Evolutionary conservation across 2,329 filamentous ascomycete genomes (phyloP).

Genomic region (Trichoderma brevicompactum): DNA sequence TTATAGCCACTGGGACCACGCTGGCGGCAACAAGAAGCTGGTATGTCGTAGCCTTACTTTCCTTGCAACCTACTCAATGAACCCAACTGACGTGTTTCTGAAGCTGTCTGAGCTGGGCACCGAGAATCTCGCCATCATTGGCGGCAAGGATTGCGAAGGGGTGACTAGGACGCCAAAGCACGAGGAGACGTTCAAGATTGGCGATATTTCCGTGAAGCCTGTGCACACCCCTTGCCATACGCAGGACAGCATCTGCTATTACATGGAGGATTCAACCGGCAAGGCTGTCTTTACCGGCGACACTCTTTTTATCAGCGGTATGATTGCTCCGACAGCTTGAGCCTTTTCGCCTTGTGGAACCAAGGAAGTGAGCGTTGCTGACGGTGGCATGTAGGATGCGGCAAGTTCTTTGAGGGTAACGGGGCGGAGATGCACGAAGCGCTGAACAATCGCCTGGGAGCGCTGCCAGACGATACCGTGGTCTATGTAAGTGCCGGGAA

Average conservation of each 20-base stretch:
- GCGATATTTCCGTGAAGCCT: constrained; percentile 79
- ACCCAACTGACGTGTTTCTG: background rate
- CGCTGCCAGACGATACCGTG: constrained; percentile 85
- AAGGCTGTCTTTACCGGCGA: constrained; percentile 93
- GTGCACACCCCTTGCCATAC: constrained; percentile 98
- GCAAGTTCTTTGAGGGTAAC: constrained; percentile 92
- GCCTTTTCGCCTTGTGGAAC: background rate
- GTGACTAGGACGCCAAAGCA: constrained; percentile 79
- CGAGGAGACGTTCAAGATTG: constrained; percentile 79
- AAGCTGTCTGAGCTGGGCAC: constrained; percentile 54
- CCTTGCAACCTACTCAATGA: too few species aligned
- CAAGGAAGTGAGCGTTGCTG: background rate
- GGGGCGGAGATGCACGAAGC: constrained; percentile 91
- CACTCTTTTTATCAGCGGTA: constrained; percentile 91
- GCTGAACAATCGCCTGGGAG: constrained; percentile 80
- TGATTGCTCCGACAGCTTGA: background rate
- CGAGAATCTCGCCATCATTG: constrained; percentile 74
- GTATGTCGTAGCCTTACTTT: constrained; percentile 48
- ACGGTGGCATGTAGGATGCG: constrained; percentile 68
- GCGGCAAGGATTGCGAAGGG: constrained; percentile 81
- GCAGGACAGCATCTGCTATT: constrained; percentile 97
- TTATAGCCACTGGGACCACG: constrained; percentile 85
- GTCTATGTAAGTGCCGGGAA: constrained; percentile 72
- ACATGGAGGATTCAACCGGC: constrained; percentile 76
- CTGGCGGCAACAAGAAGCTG: constrained; percentile 85